Percentiles rank a stretch among this genome's conserved stretches.
phyloP scores from a whole-genome alignment of 169 alveolate genomes.

The Plasmodium ovale region DNA sequence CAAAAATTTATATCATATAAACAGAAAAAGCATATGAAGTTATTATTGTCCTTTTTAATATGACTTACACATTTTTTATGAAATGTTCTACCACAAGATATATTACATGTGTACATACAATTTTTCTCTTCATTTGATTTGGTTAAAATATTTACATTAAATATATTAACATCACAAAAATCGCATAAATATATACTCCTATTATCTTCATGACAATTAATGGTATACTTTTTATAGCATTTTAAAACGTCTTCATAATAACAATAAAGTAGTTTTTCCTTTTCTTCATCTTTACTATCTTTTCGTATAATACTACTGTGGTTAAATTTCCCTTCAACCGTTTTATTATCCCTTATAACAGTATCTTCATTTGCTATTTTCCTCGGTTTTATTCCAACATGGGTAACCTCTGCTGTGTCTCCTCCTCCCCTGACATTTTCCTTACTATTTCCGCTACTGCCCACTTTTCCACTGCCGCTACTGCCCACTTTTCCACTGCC shows the following conservation, averaged over 20 bases:
- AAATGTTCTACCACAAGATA: conserved; percentile 50
- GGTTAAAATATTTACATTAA: conserved; percentile 28
- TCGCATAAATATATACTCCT: conserved; percentile 29
- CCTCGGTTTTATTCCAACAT: too few relatives aligned
- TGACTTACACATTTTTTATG: conserved; percentile 59
- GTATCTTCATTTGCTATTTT: background rate
- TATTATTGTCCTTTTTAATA: conserved; percentile 18
- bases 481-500: too few relatives aligned
- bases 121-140: conserved; percentile 20
- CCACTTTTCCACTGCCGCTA: too few relatives aligned
- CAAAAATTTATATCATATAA: conserved; percentile 44
- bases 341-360: too few relatives aligned
- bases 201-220: conserved; percentile 4
- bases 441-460: too few relatives aligned
- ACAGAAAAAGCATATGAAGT: conserved; percentile 62
- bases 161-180: conserved; percentile 45
- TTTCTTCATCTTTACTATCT: conserved; percentile 2
- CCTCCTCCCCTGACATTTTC: too few relatives aligned
- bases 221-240: conserved; percentile 29
- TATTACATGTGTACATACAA: conserved; percentile 19
- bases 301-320: too few relatives aligned
- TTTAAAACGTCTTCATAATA: conserved; percentile 38
- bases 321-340: too few relatives aligned
- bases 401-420: too few relatives aligned
- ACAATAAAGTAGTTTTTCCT: background rate